phyloP scores from a whole-genome alignment of 495 filamentous ascomycete genomes.

The Aspergillus carlsbadensis region DNA sequence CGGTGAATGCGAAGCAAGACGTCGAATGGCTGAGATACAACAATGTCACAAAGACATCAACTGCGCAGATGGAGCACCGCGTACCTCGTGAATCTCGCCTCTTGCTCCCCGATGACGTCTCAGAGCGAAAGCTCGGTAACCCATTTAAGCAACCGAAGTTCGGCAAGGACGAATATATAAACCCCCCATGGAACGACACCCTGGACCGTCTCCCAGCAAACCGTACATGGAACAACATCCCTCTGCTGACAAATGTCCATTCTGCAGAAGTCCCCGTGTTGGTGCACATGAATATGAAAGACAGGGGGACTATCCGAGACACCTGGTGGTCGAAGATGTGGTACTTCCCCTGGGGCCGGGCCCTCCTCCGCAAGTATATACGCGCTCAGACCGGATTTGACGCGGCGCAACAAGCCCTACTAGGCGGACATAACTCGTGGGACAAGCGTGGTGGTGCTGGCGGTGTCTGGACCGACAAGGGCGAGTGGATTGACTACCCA shows the following conservation, averaged over 20 bases:
- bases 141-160: conserved; percentile 42
- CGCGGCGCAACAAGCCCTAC: conserved; percentile 42
- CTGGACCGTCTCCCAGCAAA: conserved; percentile 43
- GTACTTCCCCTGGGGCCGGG: conserved; percentile 53
- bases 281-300: conserved; percentile 47
- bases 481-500: conserved; percentile 52
- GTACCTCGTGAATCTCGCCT: conserved; percentile 44
- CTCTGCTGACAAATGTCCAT: conserved; percentile 54
- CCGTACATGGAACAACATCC: conserved; percentile 48
- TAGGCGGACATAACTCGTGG: conserved; percentile 53
- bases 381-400: conserved; percentile 43
- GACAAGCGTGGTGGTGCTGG: conserved; percentile 54
- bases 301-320: conserved; percentile 36
- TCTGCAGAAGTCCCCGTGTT: conserved; percentile 48
- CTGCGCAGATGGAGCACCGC: conserved; percentile 38
- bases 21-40: conserved; percentile 50
- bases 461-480: conserved; percentile 59
- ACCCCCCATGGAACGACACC: conserved; percentile 39
- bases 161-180: conserved; percentile 30
- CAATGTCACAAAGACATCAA: conserved; percentile 41
- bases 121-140: conserved; percentile 31
- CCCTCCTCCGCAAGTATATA: conserved; percentile 51
- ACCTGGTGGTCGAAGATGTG: conserved; percentile 57
- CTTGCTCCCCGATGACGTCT: conserved; percentile 42
- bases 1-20: conserved; percentile 40